Evolutionary conservation across 768 basidiomycete genomes (phyloP).

Genomic region (Suillus placidus): DNA sequence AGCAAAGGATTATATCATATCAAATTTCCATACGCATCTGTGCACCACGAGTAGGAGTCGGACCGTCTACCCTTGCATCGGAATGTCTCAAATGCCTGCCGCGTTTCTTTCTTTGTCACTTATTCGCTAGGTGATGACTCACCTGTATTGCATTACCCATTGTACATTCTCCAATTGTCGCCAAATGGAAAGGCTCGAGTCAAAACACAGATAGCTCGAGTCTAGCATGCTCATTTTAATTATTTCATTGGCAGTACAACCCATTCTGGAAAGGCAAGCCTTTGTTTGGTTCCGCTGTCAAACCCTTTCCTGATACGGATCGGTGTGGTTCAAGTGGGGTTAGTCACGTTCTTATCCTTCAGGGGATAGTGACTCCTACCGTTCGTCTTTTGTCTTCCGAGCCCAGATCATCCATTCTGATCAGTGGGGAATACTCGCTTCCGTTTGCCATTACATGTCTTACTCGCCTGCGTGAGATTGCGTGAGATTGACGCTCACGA

Average conservation of each 20-base stretch:
- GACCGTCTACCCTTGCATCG: constrained; percentile 30
- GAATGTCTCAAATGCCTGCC: not conserved
- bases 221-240: no score
- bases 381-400: constrained; percentile 2
- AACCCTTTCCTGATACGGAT: not conserved
- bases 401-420: not conserved
- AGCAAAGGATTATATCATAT: constrained; percentile 35
- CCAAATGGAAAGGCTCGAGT: not conserved
- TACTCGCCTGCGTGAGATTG: not conserved
- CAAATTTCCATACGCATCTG: constrained; percentile 31
- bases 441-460: not conserved
- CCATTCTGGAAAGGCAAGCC: not conserved
- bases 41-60: constrained; percentile 37
- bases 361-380: no score
- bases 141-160: not conserved
- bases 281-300: constrained; percentile 15
- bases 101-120: not conserved
- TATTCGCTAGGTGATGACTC: not conserved
- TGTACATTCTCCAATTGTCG: not conserved
- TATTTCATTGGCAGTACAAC: not conserved
- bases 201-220: not conserved
- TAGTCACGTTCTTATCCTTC: not conserved
- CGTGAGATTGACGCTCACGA: constrained; percentile 9
- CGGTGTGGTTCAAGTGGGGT: not conserved
- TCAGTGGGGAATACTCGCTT: not conserved